These are phyloP conservation scores for Ogataea trehalophila DNA, from an alignment of 805 yeast species.

Conservation along the genomic window DNA sequence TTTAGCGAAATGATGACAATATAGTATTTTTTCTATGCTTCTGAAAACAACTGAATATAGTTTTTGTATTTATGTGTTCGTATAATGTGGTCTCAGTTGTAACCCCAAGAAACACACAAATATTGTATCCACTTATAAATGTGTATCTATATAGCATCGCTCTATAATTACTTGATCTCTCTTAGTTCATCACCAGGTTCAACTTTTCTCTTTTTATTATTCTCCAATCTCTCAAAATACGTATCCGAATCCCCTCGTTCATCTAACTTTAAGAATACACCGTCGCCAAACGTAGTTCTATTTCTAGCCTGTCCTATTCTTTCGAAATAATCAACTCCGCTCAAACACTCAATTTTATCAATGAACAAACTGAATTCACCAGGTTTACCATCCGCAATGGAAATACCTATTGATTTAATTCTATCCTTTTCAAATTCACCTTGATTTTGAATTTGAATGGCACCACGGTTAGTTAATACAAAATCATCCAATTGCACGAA, in stretches of 20 bases:
- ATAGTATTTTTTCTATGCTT: not conserved
- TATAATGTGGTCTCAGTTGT: too few species aligned
- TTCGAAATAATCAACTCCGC: slow-evolving; percentile 46
- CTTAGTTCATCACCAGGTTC: too few species aligned
- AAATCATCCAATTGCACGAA: slow-evolving; percentile 73
- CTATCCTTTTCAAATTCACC: slow-evolving; percentile 54
- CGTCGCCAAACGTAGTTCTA: slow-evolving; percentile 3
- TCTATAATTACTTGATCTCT: too few species aligned
- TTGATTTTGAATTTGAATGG: slow-evolving; percentile 47
- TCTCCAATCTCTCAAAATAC: not conserved
- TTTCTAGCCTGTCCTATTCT: slow-evolving; percentile 35
- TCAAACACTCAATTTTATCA: slow-evolving; percentile 68
- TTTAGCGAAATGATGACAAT: not conserved
- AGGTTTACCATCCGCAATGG: slow-evolving; percentile 69
- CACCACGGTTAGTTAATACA: slow-evolving; percentile 81
- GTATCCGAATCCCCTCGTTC: not conserved
- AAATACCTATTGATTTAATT: slow-evolving; percentile 71
- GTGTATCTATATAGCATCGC: too few species aligned
- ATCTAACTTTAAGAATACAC: not conserved
- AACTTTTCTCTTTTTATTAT: not conserved
- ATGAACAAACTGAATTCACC: slow-evolving; percentile 70
- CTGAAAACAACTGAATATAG: too few species aligned
- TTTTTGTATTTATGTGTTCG: too few species aligned
- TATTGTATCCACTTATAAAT: too few species aligned
- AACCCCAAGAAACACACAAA: too few species aligned